Conservation (phyloP, 805 yeast species). For the Metschnikowia cerradonensis region DNA sequence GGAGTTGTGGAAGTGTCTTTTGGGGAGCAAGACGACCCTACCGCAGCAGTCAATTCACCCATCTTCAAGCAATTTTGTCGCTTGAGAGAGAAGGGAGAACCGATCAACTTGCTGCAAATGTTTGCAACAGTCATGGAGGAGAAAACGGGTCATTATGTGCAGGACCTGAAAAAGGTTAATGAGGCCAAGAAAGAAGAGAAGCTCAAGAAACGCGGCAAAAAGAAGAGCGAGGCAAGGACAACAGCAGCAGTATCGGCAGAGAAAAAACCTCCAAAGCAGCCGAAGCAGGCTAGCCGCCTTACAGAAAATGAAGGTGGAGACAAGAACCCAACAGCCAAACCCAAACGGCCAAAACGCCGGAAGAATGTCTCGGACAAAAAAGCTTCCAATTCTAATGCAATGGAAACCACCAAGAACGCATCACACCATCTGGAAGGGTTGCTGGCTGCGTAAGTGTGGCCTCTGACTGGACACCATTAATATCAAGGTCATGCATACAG, state of each 20-base stretch:
- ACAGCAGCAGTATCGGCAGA: background rate
- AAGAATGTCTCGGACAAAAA: background rate
- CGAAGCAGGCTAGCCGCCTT: background rate
- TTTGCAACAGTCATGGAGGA: background rate
- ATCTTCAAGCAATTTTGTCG: background rate
- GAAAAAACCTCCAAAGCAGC: constrained; percentile 1
- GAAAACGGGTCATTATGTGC: background rate
- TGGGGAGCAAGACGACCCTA: background rate
- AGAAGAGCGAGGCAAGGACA: background rate
- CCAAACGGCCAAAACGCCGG: constrained; percentile 1
- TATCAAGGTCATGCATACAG: background rate
- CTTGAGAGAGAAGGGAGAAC: background rate
- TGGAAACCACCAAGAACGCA: background rate
- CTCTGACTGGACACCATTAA: background rate
- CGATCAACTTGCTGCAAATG: background rate
- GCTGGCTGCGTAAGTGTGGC: background rate
- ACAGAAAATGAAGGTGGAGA: background rate
- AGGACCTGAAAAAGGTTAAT: background rate
- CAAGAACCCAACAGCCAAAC: constrained; percentile 6
- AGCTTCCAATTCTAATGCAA: background rate
- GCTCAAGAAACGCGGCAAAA: constrained; percentile 2
- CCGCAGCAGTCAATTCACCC: background rate
- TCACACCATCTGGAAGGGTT: background rate
- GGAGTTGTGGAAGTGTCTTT: constrained; percentile 14
- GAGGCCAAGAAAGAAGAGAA: constrained; percentile 5